Percentiles rank a stretch among this genome's conserved stretches.
Conservation (phyloP, 2,329 filamentous ascomycete species). For the Ascomycota sp. region DNA sequence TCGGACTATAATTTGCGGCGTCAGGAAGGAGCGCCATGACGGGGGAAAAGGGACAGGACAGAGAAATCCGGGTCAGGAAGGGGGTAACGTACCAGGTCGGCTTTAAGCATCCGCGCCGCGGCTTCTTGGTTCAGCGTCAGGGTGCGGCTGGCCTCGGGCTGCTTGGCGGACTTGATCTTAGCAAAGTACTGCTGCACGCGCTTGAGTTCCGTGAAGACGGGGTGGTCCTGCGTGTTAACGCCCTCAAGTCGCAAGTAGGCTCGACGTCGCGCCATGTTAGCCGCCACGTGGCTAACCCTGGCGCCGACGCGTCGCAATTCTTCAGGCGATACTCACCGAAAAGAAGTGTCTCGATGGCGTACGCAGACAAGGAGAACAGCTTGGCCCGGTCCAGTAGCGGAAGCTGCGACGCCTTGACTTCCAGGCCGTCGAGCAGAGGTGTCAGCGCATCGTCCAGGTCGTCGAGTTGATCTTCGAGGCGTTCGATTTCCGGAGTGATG, state of each 20-base stretch:
- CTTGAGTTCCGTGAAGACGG: conserved; percentile 67
- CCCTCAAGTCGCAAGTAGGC: conserved; percentile 64
- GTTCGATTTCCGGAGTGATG: conserved; percentile 47
- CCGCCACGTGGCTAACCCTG: too few species aligned
- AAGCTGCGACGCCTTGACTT: conserved; percentile 52
- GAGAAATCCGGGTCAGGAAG: background rate
- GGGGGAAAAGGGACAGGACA: background rate
- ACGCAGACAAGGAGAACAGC: conserved; percentile 71
- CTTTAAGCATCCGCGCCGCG: conserved; percentile 62
- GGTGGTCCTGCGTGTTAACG: conserved; percentile 62
- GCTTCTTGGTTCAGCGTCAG: conserved; percentile 51
- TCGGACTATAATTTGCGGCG: conserved; percentile 23
- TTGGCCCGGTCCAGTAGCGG: conserved; percentile 92
- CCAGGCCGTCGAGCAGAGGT: conserved; percentile 50
- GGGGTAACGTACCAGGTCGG: conserved; percentile 43
- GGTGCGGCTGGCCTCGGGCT: conserved; percentile 31
- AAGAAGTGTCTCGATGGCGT: conserved; percentile 74
- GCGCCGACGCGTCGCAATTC: too few species aligned
- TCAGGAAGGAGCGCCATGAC: too few species aligned
- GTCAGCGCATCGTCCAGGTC: conserved; percentile 52
- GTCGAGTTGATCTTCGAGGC: conserved; percentile 61
- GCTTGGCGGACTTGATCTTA: conserved; percentile 69
- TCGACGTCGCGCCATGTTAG: too few species aligned
- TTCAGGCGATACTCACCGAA: conserved; percentile 48
- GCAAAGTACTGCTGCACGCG: conserved; percentile 80